A percentile compares a stretch with the other conserved stretches of the same genome.
These are phyloP conservation scores for Suillus discolor DNA, from an alignment of 768 basidiomycete species.

Conservation along the genomic window DNA sequence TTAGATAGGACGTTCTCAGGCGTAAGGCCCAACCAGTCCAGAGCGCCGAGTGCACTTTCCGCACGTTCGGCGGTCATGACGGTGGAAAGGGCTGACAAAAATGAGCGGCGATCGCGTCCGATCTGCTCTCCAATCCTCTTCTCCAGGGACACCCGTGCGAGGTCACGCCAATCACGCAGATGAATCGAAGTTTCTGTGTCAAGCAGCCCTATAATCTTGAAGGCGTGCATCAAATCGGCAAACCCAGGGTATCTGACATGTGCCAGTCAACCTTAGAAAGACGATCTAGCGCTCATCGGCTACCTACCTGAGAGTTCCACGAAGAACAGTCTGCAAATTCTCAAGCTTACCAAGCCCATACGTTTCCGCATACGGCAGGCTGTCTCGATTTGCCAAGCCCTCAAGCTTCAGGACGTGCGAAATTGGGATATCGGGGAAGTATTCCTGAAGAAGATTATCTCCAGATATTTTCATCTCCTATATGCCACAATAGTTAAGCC, in stretches of 20 bases:
- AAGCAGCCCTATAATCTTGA: slow-evolving; percentile 72
- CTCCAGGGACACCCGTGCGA: slow-evolving; percentile 39
- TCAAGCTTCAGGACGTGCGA: slow-evolving; percentile 67
- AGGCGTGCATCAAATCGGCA: slow-evolving; percentile 68
- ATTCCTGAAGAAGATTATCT: slow-evolving; percentile 51
- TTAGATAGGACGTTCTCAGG: background rate
- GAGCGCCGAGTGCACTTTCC: slow-evolving; percentile 39
- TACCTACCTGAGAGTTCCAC: slow-evolving; percentile 80
- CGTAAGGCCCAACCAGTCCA: slow-evolving; percentile 42
- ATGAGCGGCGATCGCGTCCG: slow-evolving; percentile 32
- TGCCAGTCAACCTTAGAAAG: background rate
- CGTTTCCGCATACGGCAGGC: slow-evolving; percentile 64
- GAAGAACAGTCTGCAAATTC: slow-evolving; percentile 63
- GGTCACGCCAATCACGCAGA: slow-evolving; percentile 34
- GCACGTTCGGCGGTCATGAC: slow-evolving; percentile 19
- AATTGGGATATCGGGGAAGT: slow-evolving; percentile 71
- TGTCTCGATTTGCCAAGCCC: slow-evolving; percentile 86
- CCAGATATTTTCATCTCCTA: slow-evolving; percentile 55
- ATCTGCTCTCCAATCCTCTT: slow-evolving; percentile 27
- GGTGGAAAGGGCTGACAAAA: slow-evolving; percentile 35
- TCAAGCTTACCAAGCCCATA: slow-evolving; percentile 56
- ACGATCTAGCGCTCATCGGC: background rate
- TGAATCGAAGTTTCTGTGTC: slow-evolving; percentile 32
- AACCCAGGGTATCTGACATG: slow-evolving; percentile 80
- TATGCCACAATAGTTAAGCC: background rate